Evolutionary conservation across 176 grass and related monocot genomes (phyloP), one percentile per base, ranked within the genome.

Genomic region (Chloris gayana): DNA sequence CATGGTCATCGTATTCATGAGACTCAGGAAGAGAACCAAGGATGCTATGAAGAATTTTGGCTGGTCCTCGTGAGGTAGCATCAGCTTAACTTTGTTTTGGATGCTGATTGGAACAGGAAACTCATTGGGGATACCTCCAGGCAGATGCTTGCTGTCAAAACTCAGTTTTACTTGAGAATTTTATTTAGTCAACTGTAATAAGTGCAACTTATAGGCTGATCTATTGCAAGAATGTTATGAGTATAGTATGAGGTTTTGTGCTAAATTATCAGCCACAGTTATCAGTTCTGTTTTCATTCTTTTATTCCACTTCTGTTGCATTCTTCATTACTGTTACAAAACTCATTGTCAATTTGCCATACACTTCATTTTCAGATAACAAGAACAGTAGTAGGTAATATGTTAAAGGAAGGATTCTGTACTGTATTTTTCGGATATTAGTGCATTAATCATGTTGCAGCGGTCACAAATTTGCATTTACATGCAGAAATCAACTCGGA

Each of bases 41-140:
- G 50, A 93, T 82, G 75, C 79, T n/a, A 77, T 98, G 74, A 87
- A 93, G 72, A 98, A 98, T 78, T 91, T 89, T 83, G 96, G 96
- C 38, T 89, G 86, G 88, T n/a, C 59, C 14, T 67, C 66, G 14
- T 89, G 72, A 89, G 82, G 83, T 72, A 81, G 10, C n/a, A 70
- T 30, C 22, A 53, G 25, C 39, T 45, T 61, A 62, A 15, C 25
- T 35, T 46, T 69, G 32, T 27, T 75, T 37, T 30, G 8, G 46
- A 12, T n/a, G 34, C 32, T 87, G 38, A 42, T 76, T n/a, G 29
- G n/a, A 74, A 70, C 42, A 42, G 25, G 63, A 60, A 37, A 17
- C 4, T 73, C 46, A 44, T 46, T 26, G 51, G 54, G 49, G 80
- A 74, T 80, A 59, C 17, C 65, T 25, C 3, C 22, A 66, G 34